Conservation (phyloP, 768 basidiomycete genomes). For the Pleurotus tuoliensis region DNA sequence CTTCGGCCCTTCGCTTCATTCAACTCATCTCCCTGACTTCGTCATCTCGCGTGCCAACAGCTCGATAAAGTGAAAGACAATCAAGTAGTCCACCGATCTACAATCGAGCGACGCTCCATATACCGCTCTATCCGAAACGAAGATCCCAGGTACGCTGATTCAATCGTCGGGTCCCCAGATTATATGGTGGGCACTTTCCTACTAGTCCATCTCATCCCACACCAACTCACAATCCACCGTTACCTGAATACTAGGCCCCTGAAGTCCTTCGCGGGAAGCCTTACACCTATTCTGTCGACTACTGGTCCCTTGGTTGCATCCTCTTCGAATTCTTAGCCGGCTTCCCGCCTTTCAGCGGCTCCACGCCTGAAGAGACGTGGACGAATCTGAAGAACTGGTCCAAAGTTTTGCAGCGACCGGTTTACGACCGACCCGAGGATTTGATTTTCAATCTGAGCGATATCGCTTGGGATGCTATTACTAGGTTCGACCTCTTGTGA, state of each 20-base stretch:
- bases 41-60: conserved; percentile 31
- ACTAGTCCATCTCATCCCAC: background rate
- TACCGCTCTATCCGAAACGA: conserved; percentile 90
- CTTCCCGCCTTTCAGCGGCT: conserved; percentile 97
- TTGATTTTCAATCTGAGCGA: conserved; percentile 95
- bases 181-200: conserved; percentile 69
- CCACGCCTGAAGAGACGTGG: conserved; percentile 97
- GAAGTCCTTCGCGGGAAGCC: conserved; percentile 92
- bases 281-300: conserved; percentile 95
- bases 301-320: conserved; percentile 98
- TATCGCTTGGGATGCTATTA: conserved; percentile 91
- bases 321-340: conserved; percentile 96
- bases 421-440: conserved; percentile 95
- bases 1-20: background rate
- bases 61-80: conserved; percentile 97
- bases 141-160: conserved; percentile 93
- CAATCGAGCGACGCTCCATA: conserved; percentile 90
- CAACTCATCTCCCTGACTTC: background rate
- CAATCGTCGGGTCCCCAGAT: conserved; percentile 96
- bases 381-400: conserved; percentile 98
- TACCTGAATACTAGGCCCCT: conserved; percentile 46
- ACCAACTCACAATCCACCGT: background rate
- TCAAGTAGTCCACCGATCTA: conserved; percentile 84
- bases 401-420: conserved; percentile 84
- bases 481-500: conserved; percentile 45